A percentile compares a stretch with the other conserved stretches of the same genome.
Evolutionary conservation across 1,284 basidiomycete genomes (phyloP).

Genomic region (Fomitopsis pinicola): DNA sequence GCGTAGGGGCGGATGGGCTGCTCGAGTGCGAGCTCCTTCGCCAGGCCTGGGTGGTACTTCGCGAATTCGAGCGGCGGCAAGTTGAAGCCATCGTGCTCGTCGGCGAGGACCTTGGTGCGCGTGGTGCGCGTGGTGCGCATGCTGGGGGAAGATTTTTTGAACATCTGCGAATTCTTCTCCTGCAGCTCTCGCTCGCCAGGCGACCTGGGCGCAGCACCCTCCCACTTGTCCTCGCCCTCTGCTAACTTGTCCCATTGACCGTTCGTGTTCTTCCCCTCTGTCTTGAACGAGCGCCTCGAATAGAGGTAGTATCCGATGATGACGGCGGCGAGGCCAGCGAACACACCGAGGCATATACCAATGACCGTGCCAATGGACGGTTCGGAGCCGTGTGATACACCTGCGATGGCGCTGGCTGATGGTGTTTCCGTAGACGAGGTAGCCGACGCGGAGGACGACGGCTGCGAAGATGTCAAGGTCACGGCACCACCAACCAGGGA

Average conservation of each 20-base stretch:
- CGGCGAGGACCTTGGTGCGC: slow-evolving; percentile 27
- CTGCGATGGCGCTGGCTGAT: slow-evolving; percentile 8
- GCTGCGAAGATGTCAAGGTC: slow-evolving; percentile 10
- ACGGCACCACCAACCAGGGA: background rate
- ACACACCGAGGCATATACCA: slow-evolving; percentile 30
- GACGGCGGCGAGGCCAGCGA: slow-evolving; percentile 23
- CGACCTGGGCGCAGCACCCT: slow-evolving; percentile 13
- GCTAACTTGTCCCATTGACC: slow-evolving; percentile 15
- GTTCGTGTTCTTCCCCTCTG: slow-evolving; percentile 15
- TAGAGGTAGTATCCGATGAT: slow-evolving; percentile 25
- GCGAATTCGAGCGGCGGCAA: slow-evolving; percentile 36
- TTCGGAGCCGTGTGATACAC: slow-evolving; percentile 11
- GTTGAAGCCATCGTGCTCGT: slow-evolving; percentile 29
- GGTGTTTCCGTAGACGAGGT: slow-evolving; percentile 9
- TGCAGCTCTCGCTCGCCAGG: slow-evolving; percentile 16
- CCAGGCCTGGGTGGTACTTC: slow-evolving; percentile 51
- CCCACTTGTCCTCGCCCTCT: slow-evolving; percentile 17
- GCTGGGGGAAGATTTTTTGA: slow-evolving; percentile 55
- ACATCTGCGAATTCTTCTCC: slow-evolving; percentile 44
- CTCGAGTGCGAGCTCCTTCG: slow-evolving; percentile 40
- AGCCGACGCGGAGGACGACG: slow-evolving; percentile 7
- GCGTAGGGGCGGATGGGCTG: slow-evolving; percentile 39
- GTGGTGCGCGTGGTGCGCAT: slow-evolving; percentile 40
- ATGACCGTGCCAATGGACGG: slow-evolving; percentile 29
- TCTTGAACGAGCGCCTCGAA: slow-evolving; percentile 18